Base-by-base conservation (phyloP, 306 rosid species). In the Quercus glauca region DNA sequence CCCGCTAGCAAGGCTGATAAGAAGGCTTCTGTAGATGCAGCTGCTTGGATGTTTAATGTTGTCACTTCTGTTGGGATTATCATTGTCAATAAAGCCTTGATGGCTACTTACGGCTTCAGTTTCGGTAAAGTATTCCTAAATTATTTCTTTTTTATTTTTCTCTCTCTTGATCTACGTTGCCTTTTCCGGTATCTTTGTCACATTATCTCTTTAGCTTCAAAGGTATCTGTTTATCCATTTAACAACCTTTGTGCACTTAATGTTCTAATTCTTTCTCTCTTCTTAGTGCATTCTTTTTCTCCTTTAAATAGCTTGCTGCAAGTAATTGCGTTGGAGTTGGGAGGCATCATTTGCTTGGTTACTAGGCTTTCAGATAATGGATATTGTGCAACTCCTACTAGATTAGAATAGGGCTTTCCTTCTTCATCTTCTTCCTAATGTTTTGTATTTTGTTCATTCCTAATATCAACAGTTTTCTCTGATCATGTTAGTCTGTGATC, bases 1-100 rank as follows among this genome's bases (percentile, higher is more conserved):
- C 83, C 90, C 3, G 7, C 87, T 72, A 84, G 89, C 85, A 94
- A 84, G 87, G 90, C 94, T 75, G 96, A 94, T 60, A 85, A 84
- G 89, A 90, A 90, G 81, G 98, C 97, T 35, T 85, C 91, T 43
- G 84, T 85, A 58, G 97, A 92, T 77, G 94, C 90, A 49, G 96
- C 94, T 55, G 91, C 98, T 35, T 92, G 97, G 98, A 82, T 89
- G 96, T 92, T 94, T 89, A 94, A 94, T 60, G 94, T 89, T 79
- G 98, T 92, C 72, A 89, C 98, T 15, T 94, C 98, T 61, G 97
- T 94, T 83, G 98, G 98, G 80, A 73, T 92, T 57, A 94, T 94
- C 81, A 79, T 94, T 71, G 97, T 89, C 78, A 94, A 93, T 82
- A 93, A 93, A 89, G 93, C 98, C 73, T 89, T 92, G 75, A 94